Conservation (phyloP, 768 basidiomycete genomes). For the Pisolithus albus region DNA sequence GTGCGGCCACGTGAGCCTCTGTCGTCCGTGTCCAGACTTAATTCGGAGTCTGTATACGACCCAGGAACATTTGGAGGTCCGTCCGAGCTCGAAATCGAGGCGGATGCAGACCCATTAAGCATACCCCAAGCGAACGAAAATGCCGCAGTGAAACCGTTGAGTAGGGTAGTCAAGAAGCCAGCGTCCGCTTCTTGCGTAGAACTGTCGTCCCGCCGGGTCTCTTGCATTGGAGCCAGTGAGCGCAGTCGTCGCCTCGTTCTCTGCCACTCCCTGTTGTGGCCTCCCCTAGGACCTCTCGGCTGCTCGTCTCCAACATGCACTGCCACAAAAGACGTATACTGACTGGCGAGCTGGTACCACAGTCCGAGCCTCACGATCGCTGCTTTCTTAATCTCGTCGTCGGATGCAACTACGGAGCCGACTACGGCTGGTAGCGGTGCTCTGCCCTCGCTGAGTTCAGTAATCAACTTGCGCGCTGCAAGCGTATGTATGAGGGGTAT, state of each 20-base stretch:
- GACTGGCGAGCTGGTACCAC: conserved; percentile 46
- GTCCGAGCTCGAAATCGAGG: not conserved
- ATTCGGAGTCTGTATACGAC: conserved; percentile 13
- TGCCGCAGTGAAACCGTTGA: conserved; percentile 13
- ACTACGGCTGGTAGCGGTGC: conserved; percentile 21
- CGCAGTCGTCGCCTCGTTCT: conserved; percentile 11
- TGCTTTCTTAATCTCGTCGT: conserved; percentile 34
- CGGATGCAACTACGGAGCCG: conserved; percentile 19
- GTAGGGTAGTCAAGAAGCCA: conserved; percentile 14
- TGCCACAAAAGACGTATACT: conserved; percentile 52
- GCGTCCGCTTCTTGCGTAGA: not conserved
- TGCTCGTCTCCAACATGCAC: conserved; percentile 32
- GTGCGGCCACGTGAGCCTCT: conserved; percentile 3
- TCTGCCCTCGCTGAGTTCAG: conserved; percentile 36
- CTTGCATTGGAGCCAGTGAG: not conserved
- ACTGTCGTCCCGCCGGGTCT: not conserved
- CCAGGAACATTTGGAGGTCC: conserved; percentile 13
- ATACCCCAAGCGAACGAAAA: conserved; percentile 13
- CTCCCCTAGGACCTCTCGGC: conserved; percentile 2
- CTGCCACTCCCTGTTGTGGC: conserved; percentile 7
- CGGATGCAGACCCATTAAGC: conserved; percentile 2
- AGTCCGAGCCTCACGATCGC: conserved; percentile 45
- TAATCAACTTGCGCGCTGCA: conserved; percentile 49
- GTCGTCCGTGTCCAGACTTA: not conserved
- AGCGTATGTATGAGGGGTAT: conserved; percentile 44